Evolutionary conservation across 2,329 filamentous ascomycete species (phyloP).

Genomic region (Ascocoryne sarcoides): DNA sequence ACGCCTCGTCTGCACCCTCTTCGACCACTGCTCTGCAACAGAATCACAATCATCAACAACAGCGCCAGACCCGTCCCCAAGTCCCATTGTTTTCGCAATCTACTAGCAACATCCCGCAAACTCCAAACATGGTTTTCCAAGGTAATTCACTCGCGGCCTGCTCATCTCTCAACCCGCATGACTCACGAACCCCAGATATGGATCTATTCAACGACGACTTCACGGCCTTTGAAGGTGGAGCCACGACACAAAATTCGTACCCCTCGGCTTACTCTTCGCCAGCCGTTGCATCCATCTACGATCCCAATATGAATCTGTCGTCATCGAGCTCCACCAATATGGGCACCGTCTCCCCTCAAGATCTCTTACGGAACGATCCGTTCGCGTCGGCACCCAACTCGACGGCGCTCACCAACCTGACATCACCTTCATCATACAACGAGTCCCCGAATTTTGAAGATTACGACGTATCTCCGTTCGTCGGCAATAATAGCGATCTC

Average conservation of each 20-base stretch:
- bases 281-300: slow-evolving; percentile 38
- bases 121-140: slow-evolving; percentile 45
- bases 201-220: slow-evolving; percentile 45
- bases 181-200: slow-evolving; percentile 39
- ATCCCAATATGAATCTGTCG: slow-evolving; percentile 34
- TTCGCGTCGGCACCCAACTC: slow-evolving; percentile 74
- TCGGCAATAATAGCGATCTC: slow-evolving; percentile 49
- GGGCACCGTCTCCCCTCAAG: slow-evolving; percentile 76
- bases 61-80: slow-evolving; percentile 51
- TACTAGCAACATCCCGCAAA: slow-evolving; percentile 40
- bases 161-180: slow-evolving; percentile 16
- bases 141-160: slow-evolving; percentile 35
- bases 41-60: too few species aligned
- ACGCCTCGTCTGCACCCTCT: slow-evolving; percentile 57
- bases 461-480: slow-evolving; percentile 72
- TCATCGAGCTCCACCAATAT: slow-evolving; percentile 42
- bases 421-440: slow-evolving; percentile 71
- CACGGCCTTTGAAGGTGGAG: slow-evolving; percentile 40
- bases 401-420: slow-evolving; percentile 71
- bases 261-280: slow-evolving; percentile 26
- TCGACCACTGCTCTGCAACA: slow-evolving; percentile 47
- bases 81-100: slow-evolving; percentile 63
- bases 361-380: slow-evolving; percentile 62
- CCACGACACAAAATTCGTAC: slow-evolving; percentile 22
- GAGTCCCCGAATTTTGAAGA: slow-evolving; percentile 69